A percentile compares a stretch with the other conserved stretches of the same genome.
phyloP scores from a whole-genome alignment of 1,284 basidiomycete genomes.

The Peniophora sp. region DNA sequence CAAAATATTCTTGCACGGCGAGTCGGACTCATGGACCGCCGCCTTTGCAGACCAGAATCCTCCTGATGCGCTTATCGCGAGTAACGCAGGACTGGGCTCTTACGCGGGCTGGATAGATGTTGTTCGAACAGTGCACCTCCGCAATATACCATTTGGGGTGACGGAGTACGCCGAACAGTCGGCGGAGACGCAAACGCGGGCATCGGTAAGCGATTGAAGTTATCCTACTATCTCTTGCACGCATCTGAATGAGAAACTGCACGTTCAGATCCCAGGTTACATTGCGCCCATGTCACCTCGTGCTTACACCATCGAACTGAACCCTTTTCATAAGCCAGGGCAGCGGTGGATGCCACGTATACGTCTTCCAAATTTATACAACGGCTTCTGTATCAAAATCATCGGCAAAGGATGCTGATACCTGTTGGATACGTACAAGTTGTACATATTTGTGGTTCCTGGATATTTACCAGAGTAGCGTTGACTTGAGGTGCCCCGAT shows the following conservation, averaged over 20 bases:
- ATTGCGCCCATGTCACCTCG: no score
- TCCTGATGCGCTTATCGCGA: constrained; percentile 27
- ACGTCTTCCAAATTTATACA: neutral
- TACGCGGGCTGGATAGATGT: constrained; percentile 27
- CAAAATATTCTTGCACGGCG: constrained; percentile 22
- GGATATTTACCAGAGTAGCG: no score
- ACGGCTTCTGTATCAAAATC: neutral
- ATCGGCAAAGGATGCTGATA: no score
- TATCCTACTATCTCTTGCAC: neutral
- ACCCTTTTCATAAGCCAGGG: neutral
- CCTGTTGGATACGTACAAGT: no score
- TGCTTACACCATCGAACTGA: neutral
- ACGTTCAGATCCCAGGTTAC: no score
- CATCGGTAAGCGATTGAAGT: neutral
- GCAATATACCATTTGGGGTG: constrained; percentile 27
- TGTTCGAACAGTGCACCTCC: constrained; percentile 20
- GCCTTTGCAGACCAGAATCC: constrained; percentile 13
- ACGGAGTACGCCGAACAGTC: constrained; percentile 36
- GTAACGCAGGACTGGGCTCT: constrained; percentile 29
- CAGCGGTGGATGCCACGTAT: neutral
- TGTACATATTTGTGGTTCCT: no score
- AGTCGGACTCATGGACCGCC: constrained; percentile 21
- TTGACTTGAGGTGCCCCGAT: no score
- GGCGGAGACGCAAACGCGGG: constrained; percentile 21
- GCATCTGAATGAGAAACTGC: neutral